phyloP scores from a whole-genome alignment of 73 alveolate genomes.

The Paramecium bursaria region DNA sequence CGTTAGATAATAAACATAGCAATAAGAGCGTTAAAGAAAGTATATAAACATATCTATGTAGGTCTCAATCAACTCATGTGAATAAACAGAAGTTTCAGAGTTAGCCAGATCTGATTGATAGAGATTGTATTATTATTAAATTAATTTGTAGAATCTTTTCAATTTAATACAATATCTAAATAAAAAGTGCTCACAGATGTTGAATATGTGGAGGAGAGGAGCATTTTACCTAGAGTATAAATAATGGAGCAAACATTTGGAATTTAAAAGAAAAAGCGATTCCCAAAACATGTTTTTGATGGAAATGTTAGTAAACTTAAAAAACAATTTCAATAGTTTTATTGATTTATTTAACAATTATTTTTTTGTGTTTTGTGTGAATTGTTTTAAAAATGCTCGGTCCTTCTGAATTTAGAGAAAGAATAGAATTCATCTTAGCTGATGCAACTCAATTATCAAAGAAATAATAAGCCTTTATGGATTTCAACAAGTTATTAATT shows the following conservation, averaged over 20 bases:
- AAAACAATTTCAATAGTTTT: conserved; percentile 45
- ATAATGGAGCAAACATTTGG: conserved; percentile 48
- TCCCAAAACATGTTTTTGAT: conserved; percentile 32
- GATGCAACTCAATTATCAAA: not conserved
- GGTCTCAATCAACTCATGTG: too few species aligned
- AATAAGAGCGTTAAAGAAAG: too few species aligned
- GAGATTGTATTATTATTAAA: not conserved
- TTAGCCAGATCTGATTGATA: too few species aligned
- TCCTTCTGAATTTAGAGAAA: not conserved
- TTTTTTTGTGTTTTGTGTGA: not conserved
- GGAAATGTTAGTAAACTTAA: conserved; percentile 56
- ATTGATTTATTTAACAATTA: conserved; percentile 27
- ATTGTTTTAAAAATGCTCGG: not conserved
- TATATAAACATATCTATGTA: too few species aligned
- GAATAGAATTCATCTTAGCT: not conserved
- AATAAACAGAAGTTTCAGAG: too few species aligned
- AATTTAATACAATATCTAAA: not conserved
- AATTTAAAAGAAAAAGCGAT: conserved; percentile 6
- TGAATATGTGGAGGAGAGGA: too few species aligned
- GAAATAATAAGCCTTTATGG: not conserved
- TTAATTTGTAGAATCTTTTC: not conserved
- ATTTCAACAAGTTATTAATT: too few species aligned
- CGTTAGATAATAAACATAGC: too few species aligned
- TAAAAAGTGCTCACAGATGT: not conserved
- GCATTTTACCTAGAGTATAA: not conserved